Evolutionary conservation across 2,329 filamentous ascomycete species (phyloP), one percentile per base, ranked within the genome.

Genomic region (Triangularia verruculosa): DNA sequence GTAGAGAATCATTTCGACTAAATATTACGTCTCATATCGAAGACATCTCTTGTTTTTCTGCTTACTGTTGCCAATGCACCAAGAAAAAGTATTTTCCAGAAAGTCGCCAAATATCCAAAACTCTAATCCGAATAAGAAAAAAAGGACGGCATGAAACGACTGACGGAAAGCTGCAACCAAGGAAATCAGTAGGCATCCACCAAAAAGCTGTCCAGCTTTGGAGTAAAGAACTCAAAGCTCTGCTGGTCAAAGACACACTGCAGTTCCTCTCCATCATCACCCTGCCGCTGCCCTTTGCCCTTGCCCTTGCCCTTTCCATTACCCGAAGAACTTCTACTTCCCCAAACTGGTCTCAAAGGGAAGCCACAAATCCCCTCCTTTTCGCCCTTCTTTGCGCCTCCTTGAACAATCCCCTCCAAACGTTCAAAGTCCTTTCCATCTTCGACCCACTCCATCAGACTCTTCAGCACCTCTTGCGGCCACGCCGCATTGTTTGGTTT

Each of bases 361-460:
- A 77, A 82, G 25, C 72, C 72, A 65, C 79, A 82, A 15, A 82
- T 64, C 59, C 72, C 69, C 52, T 77, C 72, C 24, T 76, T 72
- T 53, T 73, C 76, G 5, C 78, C 78, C 1, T 72, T 75, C 28
- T 71, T 78, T 1, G 22, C 34, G 5, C 65, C 65, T 1, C 20
- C 25, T 32, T 43, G n/a, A 3, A 67, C 65, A 1, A 63, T 68
- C 6, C 64, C 64, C 51, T 79, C 79, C 39, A 85, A 68, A 0
- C 73, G 77, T 8, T 70, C 73, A 1, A 83, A 82, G 54, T 74
- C 76, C 4, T 76, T 70, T 2, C 77, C 79, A 12, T 80, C 77
- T 74, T 85, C 82, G 0, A 83, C 82, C 82, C 82, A 85, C 61
- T 81, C 74, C 57, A 69, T 70, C n/a, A 71, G 20, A 11, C 60